Percentiles rank a stretch among this genome's conserved stretches.
Conservation (phyloP, 2,329 filamentous ascomycete genomes). For the Penicillium sp. region DNA sequence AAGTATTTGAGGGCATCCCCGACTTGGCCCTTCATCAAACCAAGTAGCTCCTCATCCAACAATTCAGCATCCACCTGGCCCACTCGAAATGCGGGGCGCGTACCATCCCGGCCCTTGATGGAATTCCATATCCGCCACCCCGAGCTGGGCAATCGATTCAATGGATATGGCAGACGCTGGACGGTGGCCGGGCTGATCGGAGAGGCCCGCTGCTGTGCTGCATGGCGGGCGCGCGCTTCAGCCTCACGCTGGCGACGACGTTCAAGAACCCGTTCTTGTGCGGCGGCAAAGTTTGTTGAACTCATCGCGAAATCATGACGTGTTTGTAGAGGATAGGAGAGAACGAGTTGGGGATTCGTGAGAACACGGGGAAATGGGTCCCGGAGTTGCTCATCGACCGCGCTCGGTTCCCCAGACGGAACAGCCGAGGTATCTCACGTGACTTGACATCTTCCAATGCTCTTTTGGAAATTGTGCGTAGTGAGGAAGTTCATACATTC, state of each 20-base stretch:
- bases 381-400: slow-evolving; percentile 8
- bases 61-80: slow-evolving; percentile 95
- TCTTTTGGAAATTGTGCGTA: neutral
- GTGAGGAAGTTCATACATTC: neutral
- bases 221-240: slow-evolving; percentile 57
- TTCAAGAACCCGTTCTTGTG: slow-evolving; percentile 80
- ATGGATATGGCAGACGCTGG: slow-evolving; percentile 60
- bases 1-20: slow-evolving; percentile 86
- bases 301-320: slow-evolving; percentile 49
- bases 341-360: neutral
- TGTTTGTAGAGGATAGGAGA: slow-evolving; percentile 3
- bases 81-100: slow-evolving; percentile 82
- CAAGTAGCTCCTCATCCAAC: slow-evolving; percentile 86
- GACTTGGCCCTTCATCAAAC: slow-evolving; percentile 81
- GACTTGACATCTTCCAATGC: neutral
- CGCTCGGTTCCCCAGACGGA: slow-evolving; percentile 19
- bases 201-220: slow-evolving; percentile 45
- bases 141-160: slow-evolving; percentile 53
- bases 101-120: slow-evolving; percentile 71
- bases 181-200: slow-evolving; percentile 54
- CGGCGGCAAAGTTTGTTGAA: slow-evolving; percentile 74
- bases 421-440: slow-evolving; percentile 24
- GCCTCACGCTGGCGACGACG: slow-evolving; percentile 74
- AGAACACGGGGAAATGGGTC: slow-evolving; percentile 4
- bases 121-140: slow-evolving; percentile 63